Base-by-base conservation (phyloP, 2,329 filamentous ascomycete species). In the Fusarium guadeloupense region DNA sequence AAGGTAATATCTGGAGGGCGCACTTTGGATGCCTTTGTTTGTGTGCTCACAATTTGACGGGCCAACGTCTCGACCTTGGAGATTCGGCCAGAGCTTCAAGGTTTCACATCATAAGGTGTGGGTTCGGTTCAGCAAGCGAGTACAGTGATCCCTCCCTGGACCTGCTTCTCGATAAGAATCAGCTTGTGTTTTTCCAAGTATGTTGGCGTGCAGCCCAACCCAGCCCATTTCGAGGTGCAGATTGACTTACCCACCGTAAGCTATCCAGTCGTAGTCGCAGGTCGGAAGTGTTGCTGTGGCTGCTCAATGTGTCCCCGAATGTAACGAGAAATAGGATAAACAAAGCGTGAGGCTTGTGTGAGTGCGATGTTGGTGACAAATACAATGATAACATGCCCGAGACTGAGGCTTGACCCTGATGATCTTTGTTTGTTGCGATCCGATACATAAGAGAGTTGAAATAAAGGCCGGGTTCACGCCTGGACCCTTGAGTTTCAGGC, bases 401-500 rank as follows among this genome's bases (percentile, higher is more conserved):
- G 16, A 38, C n/a, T 9, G n/a, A 14, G n/a, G 21, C 10, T 30
- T 40, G 33, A 19, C 34, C 40, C 53, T 58, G 38, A 40, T 59
- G 46, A 40, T 56, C 14, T 44, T 60, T 25, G 6, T 33, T 25
- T 55, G 41, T 30, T 35, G 28, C 37, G 14, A 25, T 14, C 43
- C n/a, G n/a, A n/a, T n/a, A n/a, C n/a, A n/a, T n/a, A n/a, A n/a
- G n/a, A n/a, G n/a, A 31, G 38, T 54, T 45, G 40, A 55, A 47
- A 46, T 43, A 56, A 60, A 47, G 59, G 40, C 54, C 35, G 23
- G 30, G 57, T 41, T 59, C 37, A 31, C 41, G 37, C 55, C 46
- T 64, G 50, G 60, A 63, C 59, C 59, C 45, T 60, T 63, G 41
- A 40, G 59, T 63, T 63, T 63, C 60, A 63, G 50, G 56, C 45